These are phyloP conservation scores for Penicillium egyptiacum DNA, from an alignment of 495 filamentous ascomycete species.

Conservation along the genomic window DNA sequence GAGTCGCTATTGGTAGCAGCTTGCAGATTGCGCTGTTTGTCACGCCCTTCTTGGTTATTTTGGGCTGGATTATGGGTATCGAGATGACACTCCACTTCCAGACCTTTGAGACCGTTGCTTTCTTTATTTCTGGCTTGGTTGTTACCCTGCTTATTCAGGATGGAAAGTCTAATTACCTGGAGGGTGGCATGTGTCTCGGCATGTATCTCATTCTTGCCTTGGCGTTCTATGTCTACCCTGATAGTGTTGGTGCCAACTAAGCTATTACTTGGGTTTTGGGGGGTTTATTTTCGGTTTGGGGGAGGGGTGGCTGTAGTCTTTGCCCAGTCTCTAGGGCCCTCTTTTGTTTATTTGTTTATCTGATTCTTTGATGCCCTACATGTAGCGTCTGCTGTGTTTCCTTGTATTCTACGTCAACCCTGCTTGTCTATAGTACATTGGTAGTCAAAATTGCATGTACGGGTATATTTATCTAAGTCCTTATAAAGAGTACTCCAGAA, in stretches of 20 bases:
- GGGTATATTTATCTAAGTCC: neutral
- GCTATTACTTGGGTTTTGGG: neutral
- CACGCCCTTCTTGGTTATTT: slow-evolving; percentile 84
- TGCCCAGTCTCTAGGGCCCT: neutral
- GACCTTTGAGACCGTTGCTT: slow-evolving; percentile 89
- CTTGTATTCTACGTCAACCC: neutral
- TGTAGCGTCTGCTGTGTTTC: neutral
- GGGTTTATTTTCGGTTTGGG: neutral
- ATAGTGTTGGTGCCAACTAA: slow-evolving; percentile 43
- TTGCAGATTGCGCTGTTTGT: slow-evolving; percentile 95
- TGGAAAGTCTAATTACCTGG: slow-evolving; percentile 92
- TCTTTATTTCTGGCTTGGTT: slow-evolving; percentile 84
- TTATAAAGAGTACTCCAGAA: neutral
- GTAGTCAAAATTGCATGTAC: slow-evolving; percentile 10
- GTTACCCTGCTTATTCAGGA: slow-evolving; percentile 93
- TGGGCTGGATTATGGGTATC: slow-evolving; percentile 84
- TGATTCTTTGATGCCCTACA: neutral
- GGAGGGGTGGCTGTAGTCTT: neutral
- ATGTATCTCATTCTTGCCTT: slow-evolving; percentile 83
- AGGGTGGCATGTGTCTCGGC: slow-evolving; percentile 84
- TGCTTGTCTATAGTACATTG: slow-evolving; percentile 10
- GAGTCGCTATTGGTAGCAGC: slow-evolving; percentile 88
- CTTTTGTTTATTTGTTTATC: neutral
- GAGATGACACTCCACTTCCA: slow-evolving; percentile 93
- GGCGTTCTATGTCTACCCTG: slow-evolving; percentile 87